These are phyloP conservation scores for Rhodotorula toruloides DNA, from an alignment of 768 basidiomycete genomes.

Conservation along the genomic window DNA sequence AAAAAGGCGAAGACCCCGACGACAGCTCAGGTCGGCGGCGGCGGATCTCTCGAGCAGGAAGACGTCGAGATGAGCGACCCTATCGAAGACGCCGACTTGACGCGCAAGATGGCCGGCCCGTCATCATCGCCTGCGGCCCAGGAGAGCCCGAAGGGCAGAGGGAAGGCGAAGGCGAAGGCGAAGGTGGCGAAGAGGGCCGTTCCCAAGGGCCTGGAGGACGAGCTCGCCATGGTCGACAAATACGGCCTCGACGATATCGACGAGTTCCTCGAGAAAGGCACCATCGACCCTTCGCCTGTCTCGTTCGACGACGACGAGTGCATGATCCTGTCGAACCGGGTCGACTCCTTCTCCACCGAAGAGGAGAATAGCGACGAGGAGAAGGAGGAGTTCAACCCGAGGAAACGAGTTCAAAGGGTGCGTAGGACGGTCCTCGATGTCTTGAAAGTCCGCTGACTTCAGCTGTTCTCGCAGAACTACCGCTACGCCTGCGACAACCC, in stretches of 20 bases:
- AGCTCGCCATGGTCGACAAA: slow-evolving; percentile 4
- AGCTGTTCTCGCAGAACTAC: not conserved
- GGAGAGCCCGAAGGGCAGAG: too few species aligned
- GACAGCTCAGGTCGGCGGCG: not conserved
- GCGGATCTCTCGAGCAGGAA: not conserved
- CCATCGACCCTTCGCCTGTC: not conserved
- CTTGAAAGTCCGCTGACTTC: not conserved
- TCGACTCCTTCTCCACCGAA: slow-evolving; percentile 5
- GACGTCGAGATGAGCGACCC: not conserved
- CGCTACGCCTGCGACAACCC: not conserved
- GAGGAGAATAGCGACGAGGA: not conserved
- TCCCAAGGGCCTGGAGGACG: slow-evolving; percentile 12
- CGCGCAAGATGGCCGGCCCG: not conserved
- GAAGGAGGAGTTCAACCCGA: not conserved
- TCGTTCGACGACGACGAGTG: not conserved
- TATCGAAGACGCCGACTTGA: slow-evolving; percentile 6
- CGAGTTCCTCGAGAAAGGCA: not conserved
- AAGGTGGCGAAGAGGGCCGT: too few species aligned
- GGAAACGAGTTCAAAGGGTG: not conserved
- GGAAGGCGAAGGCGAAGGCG: not conserved
- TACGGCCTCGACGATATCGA: slow-evolving; percentile 18
- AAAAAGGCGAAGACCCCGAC: too few species aligned
- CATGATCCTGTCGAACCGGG: not conserved
- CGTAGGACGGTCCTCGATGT: not conserved
- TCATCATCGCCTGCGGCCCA: not conserved